A percentile compares a stretch with the other conserved stretches of the same genome.
Conservation (phyloP, 2,329 filamentous ascomycete species). For the Tympanopsis confertula region DNA sequence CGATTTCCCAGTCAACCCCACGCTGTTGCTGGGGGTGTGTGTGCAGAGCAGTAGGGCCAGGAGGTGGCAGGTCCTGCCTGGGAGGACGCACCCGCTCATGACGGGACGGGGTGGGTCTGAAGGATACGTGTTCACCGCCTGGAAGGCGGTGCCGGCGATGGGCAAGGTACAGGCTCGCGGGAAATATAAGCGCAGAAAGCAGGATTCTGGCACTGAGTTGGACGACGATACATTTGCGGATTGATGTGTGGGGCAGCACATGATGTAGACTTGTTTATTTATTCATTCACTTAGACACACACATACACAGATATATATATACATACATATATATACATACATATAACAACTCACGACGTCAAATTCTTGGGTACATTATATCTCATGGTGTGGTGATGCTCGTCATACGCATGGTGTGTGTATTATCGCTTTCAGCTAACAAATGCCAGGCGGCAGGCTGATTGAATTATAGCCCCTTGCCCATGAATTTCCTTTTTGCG, state of each 20-base stretch:
- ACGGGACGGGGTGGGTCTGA: constrained; percentile 77
- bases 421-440: too few species aligned
- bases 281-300: too few species aligned
- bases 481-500: constrained; percentile 99
- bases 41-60: constrained; percentile 72
- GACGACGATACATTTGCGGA: constrained; percentile 1
- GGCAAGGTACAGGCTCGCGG: constrained; percentile 76
- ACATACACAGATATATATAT: too few species aligned
- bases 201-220: constrained; percentile 17
- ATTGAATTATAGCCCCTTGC: constrained; percentile 70
- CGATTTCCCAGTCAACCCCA: constrained; percentile 81
- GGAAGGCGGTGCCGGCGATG: constrained; percentile 67
- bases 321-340: too few species aligned
- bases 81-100: constrained; percentile 89
- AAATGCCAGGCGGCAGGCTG: too few species aligned
- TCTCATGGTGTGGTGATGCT: too few species aligned
- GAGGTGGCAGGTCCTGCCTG: constrained; percentile 83
- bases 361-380: too few species aligned
- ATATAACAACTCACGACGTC: too few species aligned
- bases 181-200: constrained; percentile 61
- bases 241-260: neutral
- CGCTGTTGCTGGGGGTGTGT: constrained; percentile 64
- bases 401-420: too few species aligned
- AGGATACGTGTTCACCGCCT: constrained; percentile 79
- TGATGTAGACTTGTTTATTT: too few species aligned